Percentiles rank a stretch among this genome's conserved stretches.
These are phyloP conservation scores for Clavulina sp. DNA, from an alignment of 768 basidiomycete species.

Conservation along the genomic window DNA sequence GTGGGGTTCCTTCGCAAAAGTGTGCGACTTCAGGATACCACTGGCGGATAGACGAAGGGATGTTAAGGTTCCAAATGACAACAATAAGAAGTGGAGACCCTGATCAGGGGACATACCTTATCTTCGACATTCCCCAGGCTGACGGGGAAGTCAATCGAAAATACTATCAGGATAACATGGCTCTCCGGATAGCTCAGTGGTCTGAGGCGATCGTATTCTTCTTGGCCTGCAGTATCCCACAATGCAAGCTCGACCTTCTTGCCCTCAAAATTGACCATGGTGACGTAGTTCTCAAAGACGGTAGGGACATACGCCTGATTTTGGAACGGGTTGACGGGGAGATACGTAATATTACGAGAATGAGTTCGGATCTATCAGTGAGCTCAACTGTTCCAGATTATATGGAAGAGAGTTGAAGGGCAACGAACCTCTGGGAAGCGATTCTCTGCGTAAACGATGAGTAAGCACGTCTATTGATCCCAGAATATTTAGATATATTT, in stretches of 20 bases:
- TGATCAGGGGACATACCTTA: slow-evolving; percentile 35
- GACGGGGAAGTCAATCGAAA: slow-evolving; percentile 83
- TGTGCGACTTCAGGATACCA: slow-evolving; percentile 90
- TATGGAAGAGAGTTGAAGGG: slow-evolving; percentile 9
- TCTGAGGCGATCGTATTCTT: slow-evolving; percentile 84
- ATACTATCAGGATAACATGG: slow-evolving; percentile 85
- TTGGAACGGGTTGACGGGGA: not conserved
- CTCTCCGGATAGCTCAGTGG: slow-evolving; percentile 78
- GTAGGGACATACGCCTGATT: slow-evolving; percentile 76
- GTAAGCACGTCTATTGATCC: slow-evolving; percentile 80
- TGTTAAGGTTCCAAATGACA: not conserved
- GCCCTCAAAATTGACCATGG: slow-evolving; percentile 67
- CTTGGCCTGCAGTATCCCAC: slow-evolving; percentile 96
- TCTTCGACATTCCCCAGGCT: slow-evolving; percentile 82
- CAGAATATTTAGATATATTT: too few relatives aligned
- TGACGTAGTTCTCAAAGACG: slow-evolving; percentile 89
- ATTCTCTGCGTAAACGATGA: slow-evolving; percentile 94
- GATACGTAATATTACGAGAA: not conserved
- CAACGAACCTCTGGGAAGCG: slow-evolving; percentile 78
- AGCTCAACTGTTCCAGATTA: not conserved
- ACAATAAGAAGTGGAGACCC: not conserved
- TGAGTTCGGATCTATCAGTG: slow-evolving; percentile 19
- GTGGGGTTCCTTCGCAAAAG: slow-evolving; percentile 76
- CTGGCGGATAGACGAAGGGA: slow-evolving; percentile 24
- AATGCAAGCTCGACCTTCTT: slow-evolving; percentile 90